phyloP scores from a whole-genome alignment of 352 stramenopile genomes.

The Phytophthora rubi region DNA sequence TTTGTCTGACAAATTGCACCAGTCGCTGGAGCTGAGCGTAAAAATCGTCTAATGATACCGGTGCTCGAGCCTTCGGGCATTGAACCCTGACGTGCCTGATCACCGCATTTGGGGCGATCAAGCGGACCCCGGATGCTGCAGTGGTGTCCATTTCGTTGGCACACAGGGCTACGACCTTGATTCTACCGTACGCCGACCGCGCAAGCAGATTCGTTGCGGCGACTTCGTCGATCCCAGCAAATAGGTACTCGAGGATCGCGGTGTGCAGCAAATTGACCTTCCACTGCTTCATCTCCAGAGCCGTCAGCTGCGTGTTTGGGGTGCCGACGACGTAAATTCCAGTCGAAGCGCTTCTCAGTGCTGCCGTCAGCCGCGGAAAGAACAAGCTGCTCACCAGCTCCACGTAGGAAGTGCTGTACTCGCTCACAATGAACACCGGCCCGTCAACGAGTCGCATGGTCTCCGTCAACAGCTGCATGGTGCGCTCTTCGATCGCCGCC shows the following conservation, averaged over 20 bases:
- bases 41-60: conserved; percentile 38
- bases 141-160: conserved; percentile 38
- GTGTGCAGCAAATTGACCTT: conserved; percentile 57
- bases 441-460: conserved; percentile 26
- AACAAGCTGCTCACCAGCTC: conserved; percentile 53
- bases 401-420: conserved; percentile 46
- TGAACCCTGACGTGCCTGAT: conserved; percentile 46
- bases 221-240: conserved; percentile 3
- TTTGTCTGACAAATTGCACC: conserved; percentile 34
- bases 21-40: conserved; percentile 42
- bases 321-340: conserved; percentile 57
- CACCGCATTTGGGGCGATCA: conserved; percentile 46
- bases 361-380: conserved; percentile 49
- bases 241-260: conserved; percentile 45
- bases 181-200: conserved; percentile 6
- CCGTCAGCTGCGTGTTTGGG: conserved; percentile 39
- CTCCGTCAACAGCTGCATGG: conserved; percentile 44
- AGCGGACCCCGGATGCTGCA: conserved; percentile 31
- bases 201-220: conserved; percentile 8
- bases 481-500: conserved; percentile 39
- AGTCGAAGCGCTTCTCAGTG: conserved; percentile 31
- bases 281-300: conserved; percentile 50
- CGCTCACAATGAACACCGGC: conserved; percentile 55
- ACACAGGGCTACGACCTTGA: conserved; percentile 42
- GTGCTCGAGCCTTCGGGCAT: conserved; percentile 1